These are phyloP conservation scores for Leccinum boreale DNA, from an alignment of 768 basidiomycete genomes.

Conservation along the genomic window DNA sequence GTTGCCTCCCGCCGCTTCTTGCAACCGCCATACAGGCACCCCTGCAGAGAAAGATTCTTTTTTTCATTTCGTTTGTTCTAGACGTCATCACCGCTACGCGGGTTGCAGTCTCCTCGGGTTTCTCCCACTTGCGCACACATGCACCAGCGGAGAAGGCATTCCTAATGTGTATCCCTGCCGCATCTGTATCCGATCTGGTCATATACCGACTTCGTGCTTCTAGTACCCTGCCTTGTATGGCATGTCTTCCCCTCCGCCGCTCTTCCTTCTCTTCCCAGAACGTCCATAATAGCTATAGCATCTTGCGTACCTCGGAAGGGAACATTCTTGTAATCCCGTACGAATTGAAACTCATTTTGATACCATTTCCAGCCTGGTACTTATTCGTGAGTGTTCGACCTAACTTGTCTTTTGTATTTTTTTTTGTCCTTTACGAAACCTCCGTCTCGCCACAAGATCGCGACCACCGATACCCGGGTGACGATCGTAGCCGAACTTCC, in stretches of 20 bases:
- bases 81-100: constrained; percentile 21
- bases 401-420: neutral
- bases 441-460: constrained; percentile 6
- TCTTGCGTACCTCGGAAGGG: constrained; percentile 5
- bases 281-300: constrained; percentile 3
- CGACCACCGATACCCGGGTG: constrained; percentile 1
- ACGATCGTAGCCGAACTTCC: constrained; percentile 3
- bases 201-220: constrained; percentile 16
- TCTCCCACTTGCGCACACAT: constrained; percentile 14
- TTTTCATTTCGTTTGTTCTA: constrained; percentile 19
- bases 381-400: constrained; percentile 11
- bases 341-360: constrained; percentile 20
- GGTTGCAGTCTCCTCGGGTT: constrained; percentile 21
- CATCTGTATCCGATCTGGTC: constrained; percentile 21
- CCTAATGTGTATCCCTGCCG: constrained; percentile 22
- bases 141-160: constrained; percentile 19
- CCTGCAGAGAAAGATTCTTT: constrained; percentile 19
- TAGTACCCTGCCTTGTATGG: constrained; percentile 13
- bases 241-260: constrained; percentile 2
- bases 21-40: constrained; percentile 18
- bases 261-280: constrained; percentile 11
- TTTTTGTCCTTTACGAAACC: constrained; percentile 6
- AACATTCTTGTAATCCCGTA: constrained; percentile 21
- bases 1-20: constrained; percentile 29
- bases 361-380: constrained; percentile 6